A percentile compares a stretch with the other conserved stretches of the same genome.
phyloP scores from a whole-genome alignment of 805 yeast species.

The Kazachstania martiniae region DNA sequence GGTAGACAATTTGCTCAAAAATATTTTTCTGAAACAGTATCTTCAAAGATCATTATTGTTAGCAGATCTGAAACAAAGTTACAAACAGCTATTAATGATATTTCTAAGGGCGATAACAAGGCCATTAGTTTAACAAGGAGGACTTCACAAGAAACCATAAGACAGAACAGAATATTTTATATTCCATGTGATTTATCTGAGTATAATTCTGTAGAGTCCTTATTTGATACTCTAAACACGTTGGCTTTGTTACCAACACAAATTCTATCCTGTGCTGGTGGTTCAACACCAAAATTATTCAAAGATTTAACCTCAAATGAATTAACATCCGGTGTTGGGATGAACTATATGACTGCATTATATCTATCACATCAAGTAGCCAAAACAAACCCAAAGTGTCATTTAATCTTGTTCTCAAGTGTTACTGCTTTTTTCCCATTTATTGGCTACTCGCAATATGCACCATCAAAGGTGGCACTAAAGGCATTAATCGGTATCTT shows the following conservation, averaged over 20 bases:
- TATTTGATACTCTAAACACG: conserved; percentile 16
- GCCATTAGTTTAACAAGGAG: neutral
- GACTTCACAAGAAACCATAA: neutral
- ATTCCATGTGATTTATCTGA: conserved; percentile 55
- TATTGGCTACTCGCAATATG: conserved; percentile 85
- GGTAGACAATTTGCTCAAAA: conserved; percentile 69
- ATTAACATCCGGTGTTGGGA: conserved; percentile 47
- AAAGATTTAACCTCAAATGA: conserved; percentile 51
- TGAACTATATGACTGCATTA: conserved; percentile 65
- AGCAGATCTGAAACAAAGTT: conserved; percentile 66
- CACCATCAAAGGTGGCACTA: conserved; percentile 80
- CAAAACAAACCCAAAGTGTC: conserved; percentile 33
- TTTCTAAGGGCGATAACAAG: conserved; percentile 22
- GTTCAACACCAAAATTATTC: conserved; percentile 69
- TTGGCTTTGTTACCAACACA: conserved; percentile 47
- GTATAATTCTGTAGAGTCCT: conserved; percentile 36
- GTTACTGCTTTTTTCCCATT: conserved; percentile 76
- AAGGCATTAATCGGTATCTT: conserved; percentile 63
- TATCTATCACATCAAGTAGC: conserved; percentile 58
- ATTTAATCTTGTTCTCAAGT: conserved; percentile 59
- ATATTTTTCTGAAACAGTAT: conserved; percentile 32
- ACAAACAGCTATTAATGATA: conserved; percentile 35
- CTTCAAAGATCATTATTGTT: conserved; percentile 61
- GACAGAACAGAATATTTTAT: conserved; percentile 30
- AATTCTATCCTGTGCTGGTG: conserved; percentile 81